These are phyloP conservation scores for Blastobotrys persicus DNA, from an alignment of 1,139 yeast species.

Conservation along the genomic window DNA sequence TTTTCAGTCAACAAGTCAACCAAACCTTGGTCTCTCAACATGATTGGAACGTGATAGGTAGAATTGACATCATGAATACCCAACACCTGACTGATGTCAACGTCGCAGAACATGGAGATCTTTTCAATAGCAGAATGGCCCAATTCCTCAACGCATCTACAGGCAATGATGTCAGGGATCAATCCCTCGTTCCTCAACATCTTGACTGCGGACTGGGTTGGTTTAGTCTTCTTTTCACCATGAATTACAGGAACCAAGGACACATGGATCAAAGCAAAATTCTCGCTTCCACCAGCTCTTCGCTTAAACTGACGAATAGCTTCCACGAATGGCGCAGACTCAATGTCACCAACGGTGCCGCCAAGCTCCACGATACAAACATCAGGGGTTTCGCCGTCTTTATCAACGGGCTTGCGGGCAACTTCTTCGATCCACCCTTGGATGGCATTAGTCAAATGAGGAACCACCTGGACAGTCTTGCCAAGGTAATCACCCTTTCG, in stretches of 20 bases:
- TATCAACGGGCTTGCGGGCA: conserved; percentile 87
- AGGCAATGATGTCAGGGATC: conserved; percentile 95
- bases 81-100: conserved; percentile 93
- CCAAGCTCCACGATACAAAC: conserved; percentile 96
- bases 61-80: conserved; percentile 97
- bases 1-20: conserved; percentile 70
- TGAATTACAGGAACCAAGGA: conserved; percentile 96
- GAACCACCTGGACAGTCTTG: conserved; percentile 99
- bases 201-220: conserved; percentile 98
- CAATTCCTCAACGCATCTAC: conserved; percentile 86
- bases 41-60: conserved; percentile 93
- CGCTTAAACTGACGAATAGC: conserved; percentile 98
- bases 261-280: conserved; percentile 94
- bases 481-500: conserved; percentile 97
- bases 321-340: conserved; percentile 97
- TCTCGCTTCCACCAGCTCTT: conserved; percentile 81
- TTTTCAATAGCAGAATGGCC: conserved; percentile 84
- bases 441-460: conserved; percentile 94
- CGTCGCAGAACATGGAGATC: conserved; percentile 99
- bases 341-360: conserved; percentile 99
- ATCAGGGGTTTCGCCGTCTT: conserved; percentile 80
- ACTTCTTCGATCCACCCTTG: conserved; percentile 99
- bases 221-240: conserved; percentile 98
- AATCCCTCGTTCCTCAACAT: conserved; percentile 94
- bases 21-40: conserved; percentile 84